phyloP scores from a whole-genome alignment of 768 basidiomycete species.

The Pleurotus cornucopiae region DNA sequence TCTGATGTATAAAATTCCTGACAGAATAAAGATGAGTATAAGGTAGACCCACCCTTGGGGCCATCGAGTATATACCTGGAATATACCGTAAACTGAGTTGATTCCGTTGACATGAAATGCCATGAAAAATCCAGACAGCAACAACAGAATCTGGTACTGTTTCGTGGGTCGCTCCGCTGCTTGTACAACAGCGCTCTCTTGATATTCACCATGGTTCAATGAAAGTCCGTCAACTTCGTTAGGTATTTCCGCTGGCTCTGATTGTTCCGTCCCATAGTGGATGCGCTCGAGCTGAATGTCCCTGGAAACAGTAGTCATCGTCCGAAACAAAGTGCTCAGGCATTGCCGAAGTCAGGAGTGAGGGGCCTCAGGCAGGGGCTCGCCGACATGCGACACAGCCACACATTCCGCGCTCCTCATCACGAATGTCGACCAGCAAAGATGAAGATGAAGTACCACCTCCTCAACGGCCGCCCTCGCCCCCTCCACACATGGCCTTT shows the following conservation, averaged over 20 bases:
- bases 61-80: constrained; percentile 26
- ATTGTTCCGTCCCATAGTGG: too few relatives aligned
- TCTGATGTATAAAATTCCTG: constrained; percentile 42
- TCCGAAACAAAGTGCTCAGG: too few relatives aligned
- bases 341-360: too few relatives aligned
- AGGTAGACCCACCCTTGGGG: not conserved
- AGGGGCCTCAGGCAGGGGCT: too few relatives aligned
- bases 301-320: too few relatives aligned
- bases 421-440: constrained; percentile 26
- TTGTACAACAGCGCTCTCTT: not conserved
- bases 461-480: constrained; percentile 63
- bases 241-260: too few relatives aligned
- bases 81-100: constrained; percentile 37
- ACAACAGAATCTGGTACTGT: constrained; percentile 29
- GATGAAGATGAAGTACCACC: constrained; percentile 56
- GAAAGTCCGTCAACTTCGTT: too few relatives aligned
- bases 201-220: too few relatives aligned
- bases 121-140: constrained; percentile 39
- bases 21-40: not conserved
- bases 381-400: too few relatives aligned
- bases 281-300: too few relatives aligned
- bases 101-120: constrained; percentile 42
- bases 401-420: too few relatives aligned
- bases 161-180: constrained; percentile 20
- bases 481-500: constrained; percentile 70